Evolutionary conservation across 2,329 filamentous ascomycete genomes (phyloP).

Genomic region (Daldinia sp.): DNA sequence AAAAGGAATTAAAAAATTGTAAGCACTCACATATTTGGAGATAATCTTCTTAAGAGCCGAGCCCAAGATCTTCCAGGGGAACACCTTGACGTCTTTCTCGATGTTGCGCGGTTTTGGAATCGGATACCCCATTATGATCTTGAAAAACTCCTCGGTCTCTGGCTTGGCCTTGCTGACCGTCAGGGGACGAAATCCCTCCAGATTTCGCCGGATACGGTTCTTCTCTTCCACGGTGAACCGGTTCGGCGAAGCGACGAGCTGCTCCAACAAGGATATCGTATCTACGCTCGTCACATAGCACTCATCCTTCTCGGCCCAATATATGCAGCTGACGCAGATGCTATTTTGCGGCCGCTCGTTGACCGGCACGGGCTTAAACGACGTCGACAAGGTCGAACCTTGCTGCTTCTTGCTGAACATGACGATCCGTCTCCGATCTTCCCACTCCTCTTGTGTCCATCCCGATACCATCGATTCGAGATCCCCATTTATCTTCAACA

Average conservation of each 20-base stretch:
- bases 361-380: constrained; percentile 81
- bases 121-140: constrained; percentile 97
- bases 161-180: constrained; percentile 94
- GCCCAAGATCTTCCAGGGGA: constrained; percentile 91
- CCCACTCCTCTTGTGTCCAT: constrained; percentile 86
- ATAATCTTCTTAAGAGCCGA: constrained; percentile 97
- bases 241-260: constrained; percentile 79
- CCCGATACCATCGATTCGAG: constrained; percentile 84
- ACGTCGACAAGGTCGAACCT: constrained; percentile 83
- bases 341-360: constrained; percentile 85
- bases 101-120: constrained; percentile 97
- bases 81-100: constrained; percentile 99
- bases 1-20: constrained; percentile 6
- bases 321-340: constrained; percentile 97
- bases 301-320: constrained; percentile 91
- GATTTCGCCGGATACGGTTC: constrained; percentile 94
- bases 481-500: constrained; percentile 86
- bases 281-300: constrained; percentile 97
- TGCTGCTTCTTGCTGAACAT: constrained; percentile 86
- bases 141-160: constrained; percentile 98
- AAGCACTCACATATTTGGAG: constrained; percentile 78
- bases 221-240: constrained; percentile 97
- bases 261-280: constrained; percentile 94
- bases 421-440: constrained; percentile 84
- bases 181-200: constrained; percentile 91